A percentile compares a stretch with the other conserved stretches of the same genome.
phyloP scores from a whole-genome alignment of 768 basidiomycete species.

The Russula foetens region DNA sequence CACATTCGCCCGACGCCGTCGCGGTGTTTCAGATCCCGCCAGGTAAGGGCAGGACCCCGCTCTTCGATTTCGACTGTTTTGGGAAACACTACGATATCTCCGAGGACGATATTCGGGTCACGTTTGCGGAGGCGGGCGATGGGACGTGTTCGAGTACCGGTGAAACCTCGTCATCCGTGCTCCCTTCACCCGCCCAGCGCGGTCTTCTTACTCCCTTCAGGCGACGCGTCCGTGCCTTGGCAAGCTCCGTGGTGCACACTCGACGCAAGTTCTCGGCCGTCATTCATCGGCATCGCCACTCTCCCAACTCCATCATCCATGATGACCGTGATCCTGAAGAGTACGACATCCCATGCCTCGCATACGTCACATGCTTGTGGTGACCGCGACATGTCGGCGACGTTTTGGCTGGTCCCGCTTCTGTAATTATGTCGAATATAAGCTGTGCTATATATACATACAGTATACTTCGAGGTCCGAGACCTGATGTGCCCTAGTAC shows the following conservation, averaged over 20 bases:
- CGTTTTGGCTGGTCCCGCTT: neutral
- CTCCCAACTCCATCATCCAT: neutral
- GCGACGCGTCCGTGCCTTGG: conserved; percentile 1
- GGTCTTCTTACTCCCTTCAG: neutral
- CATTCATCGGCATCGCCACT: neutral
- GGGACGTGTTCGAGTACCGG: neutral
- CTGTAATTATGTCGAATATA: neutral
- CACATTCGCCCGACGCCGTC: conserved; percentile 5
- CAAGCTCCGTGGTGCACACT: neutral
- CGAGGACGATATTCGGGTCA: neutral
- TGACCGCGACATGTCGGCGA: neutral
- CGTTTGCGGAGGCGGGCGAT: neutral
- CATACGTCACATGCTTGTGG: conserved; percentile 12
- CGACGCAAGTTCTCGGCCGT: neutral
- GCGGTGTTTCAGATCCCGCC: neutral
- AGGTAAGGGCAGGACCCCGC: neutral
- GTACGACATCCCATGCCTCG: conserved; percentile 14
- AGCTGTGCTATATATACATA: neutral
- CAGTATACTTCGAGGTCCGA: neutral
- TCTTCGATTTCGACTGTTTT: neutral
- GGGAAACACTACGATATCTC: neutral
- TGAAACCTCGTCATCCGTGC: neutral
- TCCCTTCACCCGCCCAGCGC: neutral
- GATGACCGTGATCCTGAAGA: neutral
- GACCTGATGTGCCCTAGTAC: too few relatives aligned